Base-by-base conservation (phyloP, 73 alveolate genomes). In the Halteria grandinella region DNA sequence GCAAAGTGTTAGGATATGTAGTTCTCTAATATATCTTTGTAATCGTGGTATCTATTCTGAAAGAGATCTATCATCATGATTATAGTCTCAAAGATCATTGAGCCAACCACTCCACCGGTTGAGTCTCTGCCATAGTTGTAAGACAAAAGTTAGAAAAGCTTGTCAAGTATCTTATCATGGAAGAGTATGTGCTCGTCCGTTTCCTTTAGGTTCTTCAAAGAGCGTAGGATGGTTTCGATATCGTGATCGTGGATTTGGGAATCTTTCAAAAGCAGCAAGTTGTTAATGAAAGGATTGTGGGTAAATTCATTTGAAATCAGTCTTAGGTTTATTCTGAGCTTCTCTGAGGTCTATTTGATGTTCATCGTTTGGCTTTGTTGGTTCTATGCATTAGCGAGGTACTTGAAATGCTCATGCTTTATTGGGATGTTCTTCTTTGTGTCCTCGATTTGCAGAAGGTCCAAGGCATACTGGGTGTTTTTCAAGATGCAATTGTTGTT, bases 161-260 rank as follows among this genome's bases (percentile, higher is more conserved):
- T 66, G 23, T 66, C 80, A n/a, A 66, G 24, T 15, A 66, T 47
- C 29, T 66, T 66, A 47, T 66, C 80, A 66, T 66, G 80, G 47
- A 29, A 66, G 10, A 44, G 20, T 5, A 66, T 37, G 24, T 45
- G 34, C 32, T 66, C 80, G 23, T 66, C 80, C 27, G 66, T 12
- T 6, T 23, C n/a, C n/a, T n/a, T n/a, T n/a, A n/a, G n/a, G n/a
- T n/a, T n/a, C n/a, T n/a, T n/a, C n/a, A n/a, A n/a, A n/a, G n/a
- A n/a, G n/a, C n/a, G n/a, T n/a, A n/a, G n/a, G n/a, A n/a, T n/a
- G n/a, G n/a, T n/a, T n/a, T n/a, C n/a, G n/a, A n/a, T n/a, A n/a
- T 60, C 55, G 7, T 3, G 5, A 36, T 55, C 37, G 43, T 60
- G n/a, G 29, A n/a, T 60, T n/a, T 32, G 37, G 24, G 20, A 21